Percentiles rank a stretch among this genome's conserved stretches.
Conservation (phyloP, 2,329 filamentous ascomycete genomes). For the Diaporthe citrichinensis region DNA sequence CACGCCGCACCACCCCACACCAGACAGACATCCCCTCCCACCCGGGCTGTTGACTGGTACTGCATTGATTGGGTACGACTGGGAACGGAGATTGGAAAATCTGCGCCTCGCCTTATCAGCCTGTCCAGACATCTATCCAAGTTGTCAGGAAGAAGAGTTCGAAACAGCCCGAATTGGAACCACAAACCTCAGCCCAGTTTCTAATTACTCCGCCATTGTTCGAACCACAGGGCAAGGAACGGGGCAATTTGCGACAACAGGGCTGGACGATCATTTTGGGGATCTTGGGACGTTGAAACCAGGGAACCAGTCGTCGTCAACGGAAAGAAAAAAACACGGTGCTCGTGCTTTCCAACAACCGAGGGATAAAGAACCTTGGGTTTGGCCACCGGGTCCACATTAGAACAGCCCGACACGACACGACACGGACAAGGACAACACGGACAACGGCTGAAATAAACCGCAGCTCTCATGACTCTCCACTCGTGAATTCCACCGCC, state of each 20-base stretch:
- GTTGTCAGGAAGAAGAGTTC: neutral
- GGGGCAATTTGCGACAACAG: slow-evolving; percentile 20
- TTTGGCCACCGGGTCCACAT: slow-evolving; percentile 31
- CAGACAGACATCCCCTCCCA: neutral
- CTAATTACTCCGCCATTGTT: slow-evolving; percentile 21
- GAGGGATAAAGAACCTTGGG: slow-evolving; percentile 24
- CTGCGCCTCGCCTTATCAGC: neutral
- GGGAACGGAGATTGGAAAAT: slow-evolving; percentile 21
- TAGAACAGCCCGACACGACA: slow-evolving; percentile 19
- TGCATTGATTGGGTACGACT: slow-evolving; percentile 16
- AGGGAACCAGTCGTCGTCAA: neutral
- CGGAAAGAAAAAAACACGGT: slow-evolving; percentile 8
- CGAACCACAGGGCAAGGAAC: neutral
- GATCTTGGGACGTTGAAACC: slow-evolving; percentile 8
- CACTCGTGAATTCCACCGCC: slow-evolving; percentile 52
- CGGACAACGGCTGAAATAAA: slow-evolving; percentile 25
- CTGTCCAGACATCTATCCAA: neutral
- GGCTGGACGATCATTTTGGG: slow-evolving; percentile 13
- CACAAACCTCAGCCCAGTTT: slow-evolving; percentile 9
- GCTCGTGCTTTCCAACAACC: slow-evolving; percentile 27
- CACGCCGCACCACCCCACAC: neutral
- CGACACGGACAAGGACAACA: slow-evolving; percentile 25
- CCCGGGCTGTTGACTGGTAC: neutral
- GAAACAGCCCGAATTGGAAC: slow-evolving; percentile 14
- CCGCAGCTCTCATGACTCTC: slow-evolving; percentile 54